Evolutionary conservation across 2,329 filamentous ascomycete genomes (phyloP).

Genomic region (Xylariaceae sp.): DNA sequence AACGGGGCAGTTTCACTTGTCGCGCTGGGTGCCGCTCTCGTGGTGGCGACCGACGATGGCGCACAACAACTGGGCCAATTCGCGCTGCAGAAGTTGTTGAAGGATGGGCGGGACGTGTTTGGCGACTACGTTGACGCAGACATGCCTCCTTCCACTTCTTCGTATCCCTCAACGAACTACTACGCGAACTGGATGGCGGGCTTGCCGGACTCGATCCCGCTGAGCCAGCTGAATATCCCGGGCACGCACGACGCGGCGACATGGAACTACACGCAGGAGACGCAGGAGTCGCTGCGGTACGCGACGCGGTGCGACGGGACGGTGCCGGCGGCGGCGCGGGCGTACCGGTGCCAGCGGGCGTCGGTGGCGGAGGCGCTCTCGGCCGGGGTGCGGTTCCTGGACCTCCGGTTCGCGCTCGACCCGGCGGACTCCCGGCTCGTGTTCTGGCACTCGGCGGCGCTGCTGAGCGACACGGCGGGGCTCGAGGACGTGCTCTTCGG

Average conservation of each 20-base stretch:
- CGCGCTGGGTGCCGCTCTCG: too few relatives aligned
- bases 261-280: constrained; percentile 44
- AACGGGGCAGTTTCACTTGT: too few relatives aligned
- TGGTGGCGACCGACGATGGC: neutral
- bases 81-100: constrained; percentile 38
- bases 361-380: constrained; percentile 36
- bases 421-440: constrained; percentile 39
- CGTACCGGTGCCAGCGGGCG: constrained; percentile 39
- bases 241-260: constrained; percentile 46
- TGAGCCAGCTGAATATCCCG: constrained; percentile 45
- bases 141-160: constrained; percentile 5
- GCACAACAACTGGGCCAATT: constrained; percentile 30
- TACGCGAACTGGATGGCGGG: constrained; percentile 41
- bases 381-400: constrained; percentile 44
- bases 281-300: constrained; percentile 34
- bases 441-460: constrained; percentile 43
- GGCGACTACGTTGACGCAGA: constrained; percentile 31
- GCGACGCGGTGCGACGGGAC: constrained; percentile 37
- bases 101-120: constrained; percentile 39
- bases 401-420: constrained; percentile 45
- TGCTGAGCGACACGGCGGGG: constrained; percentile 39
- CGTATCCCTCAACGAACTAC: neutral
- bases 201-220: constrained; percentile 36
- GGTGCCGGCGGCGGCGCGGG: constrained; percentile 22
- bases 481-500: constrained; percentile 41